These are phyloP conservation scores for Melastoma candidum DNA, from an alignment of 441 rosid species.

Conservation along the genomic window DNA sequence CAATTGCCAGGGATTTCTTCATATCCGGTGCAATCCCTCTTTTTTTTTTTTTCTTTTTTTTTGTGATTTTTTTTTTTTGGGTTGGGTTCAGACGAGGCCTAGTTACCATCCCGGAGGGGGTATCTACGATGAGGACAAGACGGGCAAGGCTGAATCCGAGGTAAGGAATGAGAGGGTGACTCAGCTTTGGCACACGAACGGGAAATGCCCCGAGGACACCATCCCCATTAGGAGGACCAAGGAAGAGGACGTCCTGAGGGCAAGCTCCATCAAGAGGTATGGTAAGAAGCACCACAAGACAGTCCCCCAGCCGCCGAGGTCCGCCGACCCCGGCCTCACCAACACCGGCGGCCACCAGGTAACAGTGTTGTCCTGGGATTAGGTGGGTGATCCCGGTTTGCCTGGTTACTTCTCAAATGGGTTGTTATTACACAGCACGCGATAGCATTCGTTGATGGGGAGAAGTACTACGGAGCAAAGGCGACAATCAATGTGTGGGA, in stretches of 20 bases:
- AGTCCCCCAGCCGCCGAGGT: constrained; percentile 63
- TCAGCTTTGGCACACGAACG: constrained; percentile 83
- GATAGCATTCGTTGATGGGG: constrained; percentile 90
- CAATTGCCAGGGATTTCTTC: neutral
- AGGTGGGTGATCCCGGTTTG: too few relatives aligned
- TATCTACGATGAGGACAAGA: constrained; percentile 67
- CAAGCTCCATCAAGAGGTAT: constrained; percentile 76
- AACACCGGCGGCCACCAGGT: constrained; percentile 94
- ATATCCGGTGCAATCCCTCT: too few relatives aligned
- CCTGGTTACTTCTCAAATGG: neutral
- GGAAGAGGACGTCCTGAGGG: constrained; percentile 72
- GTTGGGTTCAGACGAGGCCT: constrained; percentile 58
- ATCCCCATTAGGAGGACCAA: constrained; percentile 87
- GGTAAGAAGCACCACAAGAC: constrained; percentile 73
- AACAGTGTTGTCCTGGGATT: neutral
- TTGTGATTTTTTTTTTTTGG: neutral
- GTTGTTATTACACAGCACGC: constrained; percentile 53
- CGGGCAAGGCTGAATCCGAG: constrained; percentile 28
- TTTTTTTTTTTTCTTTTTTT: too few relatives aligned
- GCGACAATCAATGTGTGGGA: constrained; percentile 99
- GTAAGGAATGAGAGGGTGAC: constrained; percentile 38
- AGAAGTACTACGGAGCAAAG: constrained; percentile 83
- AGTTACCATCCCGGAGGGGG: constrained; percentile 65
- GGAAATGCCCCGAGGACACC: constrained; percentile 67
- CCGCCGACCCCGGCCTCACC: constrained; percentile 66